Evolutionary conservation across 768 basidiomycete genomes (phyloP), one percentile per base, ranked within the genome.

Genomic region (Boletus rufocinnamomeus): DNA sequence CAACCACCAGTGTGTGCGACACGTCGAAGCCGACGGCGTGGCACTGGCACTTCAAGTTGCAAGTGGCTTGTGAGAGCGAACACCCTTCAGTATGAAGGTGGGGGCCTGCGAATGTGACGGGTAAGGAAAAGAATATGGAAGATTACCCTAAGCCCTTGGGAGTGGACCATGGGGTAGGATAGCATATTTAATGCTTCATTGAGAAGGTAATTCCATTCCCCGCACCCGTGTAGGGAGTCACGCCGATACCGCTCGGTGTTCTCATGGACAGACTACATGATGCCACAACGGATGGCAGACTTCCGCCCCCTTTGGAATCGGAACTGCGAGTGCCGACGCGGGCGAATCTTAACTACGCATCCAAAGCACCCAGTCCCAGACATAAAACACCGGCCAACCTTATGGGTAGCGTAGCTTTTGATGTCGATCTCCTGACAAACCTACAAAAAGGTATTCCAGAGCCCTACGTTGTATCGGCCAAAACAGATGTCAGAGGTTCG

Each of bases 181-280:
- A 17, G 25, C 34, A 25, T 62, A 56, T 62, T 56, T 62, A 62
- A 62, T 52, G 50, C 32, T 35, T 41, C 32, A 6, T 23, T 27
- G 44, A 32, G 44, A 45, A 34, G 25, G 28, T 16, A 21, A 6
- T 35, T n/a, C n/a, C n/a, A n/a, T n/a, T 43, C n/a, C 27, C 27
- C 37, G 19, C 27, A 32, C 37, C 35, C 25, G 19, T 27, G 23
- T 17, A 11, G 10, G 38, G 47, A 50, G 19, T 49, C 28, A 40
- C 35, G 28, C n/a, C n/a, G n/a, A 50, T 35, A 30, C n/a, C 6
- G 7, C n/a, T 19, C 1, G 13, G 50, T 41, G 11, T 56, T 56
- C 54, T 50, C 54, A 56, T 35, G 21, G 1, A 23, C 21, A 17
- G 7, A 6, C 21, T 32, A 35, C 49, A 21, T 50, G 49, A 34